phyloP scores from a whole-genome alignment of 495 filamentous ascomycete genomes.

The Letharia lupina region DNA sequence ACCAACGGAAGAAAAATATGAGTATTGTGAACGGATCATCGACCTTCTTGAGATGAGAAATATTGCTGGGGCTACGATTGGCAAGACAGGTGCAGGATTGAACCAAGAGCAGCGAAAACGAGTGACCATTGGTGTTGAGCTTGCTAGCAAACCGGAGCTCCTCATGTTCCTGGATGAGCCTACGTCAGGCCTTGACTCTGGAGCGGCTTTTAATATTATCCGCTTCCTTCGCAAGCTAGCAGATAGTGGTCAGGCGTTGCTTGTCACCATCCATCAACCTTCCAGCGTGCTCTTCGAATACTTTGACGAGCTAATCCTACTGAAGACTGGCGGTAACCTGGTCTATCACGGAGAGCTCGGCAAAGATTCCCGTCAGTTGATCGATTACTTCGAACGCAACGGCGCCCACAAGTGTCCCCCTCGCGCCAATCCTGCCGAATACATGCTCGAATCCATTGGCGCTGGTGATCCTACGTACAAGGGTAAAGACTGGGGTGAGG shows the following conservation, averaged over 20 bases:
- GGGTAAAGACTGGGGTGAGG: slow-evolving; percentile 53
- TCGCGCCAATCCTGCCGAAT: slow-evolving; percentile 57
- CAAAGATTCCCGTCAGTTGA: slow-evolving; percentile 43
- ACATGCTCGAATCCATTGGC: slow-evolving; percentile 61
- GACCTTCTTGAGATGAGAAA: slow-evolving; percentile 72
- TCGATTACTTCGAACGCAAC: slow-evolving; percentile 56
- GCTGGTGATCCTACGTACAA: slow-evolving; percentile 55
- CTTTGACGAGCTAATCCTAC: slow-evolving; percentile 59
- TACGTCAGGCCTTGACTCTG: slow-evolving; percentile 78
- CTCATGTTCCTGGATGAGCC: slow-evolving; percentile 87
- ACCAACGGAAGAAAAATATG: slow-evolving; percentile 63
- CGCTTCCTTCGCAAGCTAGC: slow-evolving; percentile 81
- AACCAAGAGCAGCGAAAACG: slow-evolving; percentile 87
- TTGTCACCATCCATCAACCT: slow-evolving; percentile 91
- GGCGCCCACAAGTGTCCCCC: slow-evolving; percentile 51
- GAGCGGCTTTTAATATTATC: slow-evolving; percentile 81
- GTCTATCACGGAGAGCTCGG: slow-evolving; percentile 60
- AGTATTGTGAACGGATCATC: slow-evolving; percentile 78
- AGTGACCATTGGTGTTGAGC: slow-evolving; percentile 82
- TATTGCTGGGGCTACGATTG: slow-evolving; percentile 79
- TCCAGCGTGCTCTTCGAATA: slow-evolving; percentile 71
- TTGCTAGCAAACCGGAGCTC: slow-evolving; percentile 77
- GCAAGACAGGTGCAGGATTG: slow-evolving; percentile 64
- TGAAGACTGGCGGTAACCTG: slow-evolving; percentile 54
- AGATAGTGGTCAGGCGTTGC: slow-evolving; percentile 73